These are phyloP conservation scores for Echinosophora koreensis DNA, from an alignment of 306 rosid genomes.

Conservation along the genomic window DNA sequence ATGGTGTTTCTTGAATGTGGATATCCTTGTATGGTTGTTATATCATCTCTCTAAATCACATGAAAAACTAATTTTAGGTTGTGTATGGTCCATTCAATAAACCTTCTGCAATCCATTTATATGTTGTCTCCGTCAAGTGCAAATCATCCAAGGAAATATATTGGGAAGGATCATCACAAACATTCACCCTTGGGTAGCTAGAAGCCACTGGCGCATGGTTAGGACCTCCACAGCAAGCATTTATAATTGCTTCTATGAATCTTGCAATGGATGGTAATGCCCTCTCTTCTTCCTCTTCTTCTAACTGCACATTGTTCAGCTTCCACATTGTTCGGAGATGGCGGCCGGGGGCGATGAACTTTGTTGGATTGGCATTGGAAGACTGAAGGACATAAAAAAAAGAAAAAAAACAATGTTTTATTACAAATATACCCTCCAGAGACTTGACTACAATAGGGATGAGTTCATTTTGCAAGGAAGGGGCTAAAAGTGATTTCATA, in stretches of 20 bases:
- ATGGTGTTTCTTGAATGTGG: too few relatives aligned
- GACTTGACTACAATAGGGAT: too few relatives aligned
- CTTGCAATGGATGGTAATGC: not conserved
- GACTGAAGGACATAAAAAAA: too few relatives aligned
- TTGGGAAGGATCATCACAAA: constrained; percentile 46
- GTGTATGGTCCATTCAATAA: constrained; percentile 17
- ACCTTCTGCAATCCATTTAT: constrained; percentile 41
- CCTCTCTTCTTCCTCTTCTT: too few relatives aligned
- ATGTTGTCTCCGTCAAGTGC: constrained; percentile 66
- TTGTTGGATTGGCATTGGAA: too few relatives aligned
- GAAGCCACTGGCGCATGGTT: not conserved
- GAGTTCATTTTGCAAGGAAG: too few relatives aligned
- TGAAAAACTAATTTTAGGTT: not conserved
- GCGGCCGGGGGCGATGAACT: too few relatives aligned
- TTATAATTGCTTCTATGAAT: not conserved
- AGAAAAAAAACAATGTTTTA: too few relatives aligned
- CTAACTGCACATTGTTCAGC: too few relatives aligned
- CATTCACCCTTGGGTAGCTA: not conserved
- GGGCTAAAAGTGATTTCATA: too few relatives aligned
- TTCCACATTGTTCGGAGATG: too few relatives aligned
- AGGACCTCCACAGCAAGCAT: constrained; percentile 16
- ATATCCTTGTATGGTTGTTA: not conserved
- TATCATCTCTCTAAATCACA: not conserved
- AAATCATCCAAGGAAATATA: constrained; percentile 54
- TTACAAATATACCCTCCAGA: too few relatives aligned